These are phyloP conservation scores for Rhynchosporium graminicola DNA, from an alignment of 2,329 filamentous ascomycete species.

Conservation along the genomic window DNA sequence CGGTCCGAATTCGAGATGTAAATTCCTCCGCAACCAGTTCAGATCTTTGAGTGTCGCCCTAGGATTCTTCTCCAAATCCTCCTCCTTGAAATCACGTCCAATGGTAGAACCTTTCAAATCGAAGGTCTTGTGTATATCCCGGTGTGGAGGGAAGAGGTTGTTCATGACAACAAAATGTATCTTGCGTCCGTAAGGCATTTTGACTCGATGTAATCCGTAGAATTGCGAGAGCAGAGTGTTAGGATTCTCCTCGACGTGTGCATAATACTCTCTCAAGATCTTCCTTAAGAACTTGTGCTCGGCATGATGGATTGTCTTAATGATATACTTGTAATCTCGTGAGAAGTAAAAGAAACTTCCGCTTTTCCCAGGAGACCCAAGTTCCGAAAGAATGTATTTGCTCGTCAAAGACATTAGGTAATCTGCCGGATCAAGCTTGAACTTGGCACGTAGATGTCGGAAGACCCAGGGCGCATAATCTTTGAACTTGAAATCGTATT, in stretches of 20 bases:
- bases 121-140: conserved; percentile 96
- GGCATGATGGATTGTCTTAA: conserved; percentile 97
- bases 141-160: conserved; percentile 95
- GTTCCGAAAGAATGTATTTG: conserved; percentile 97
- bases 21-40: conserved; percentile 88
- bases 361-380: conserved; percentile 96
- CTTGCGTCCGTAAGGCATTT: conserved; percentile 97
- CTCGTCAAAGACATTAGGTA: conserved; percentile 97
- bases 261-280: conserved; percentile 88
- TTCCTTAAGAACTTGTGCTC: conserved; percentile 87
- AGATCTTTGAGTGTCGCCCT: conserved; percentile 93
- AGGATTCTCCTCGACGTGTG: conserved; percentile 88
- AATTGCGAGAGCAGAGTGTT: conserved; percentile 98
- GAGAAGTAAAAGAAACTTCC: conserved; percentile 99
- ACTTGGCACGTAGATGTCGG: conserved; percentile 82
- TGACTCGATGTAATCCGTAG: conserved; percentile 94
- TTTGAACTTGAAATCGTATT: conserved; percentile 99
- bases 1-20: conserved; percentile 84
- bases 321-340: conserved; percentile 99
- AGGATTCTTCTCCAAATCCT: conserved; percentile 84
- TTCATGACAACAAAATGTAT: conserved; percentile 99
- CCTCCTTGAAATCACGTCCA: conserved; percentile 87
- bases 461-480: conserved; percentile 99
- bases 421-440: conserved; percentile 92
- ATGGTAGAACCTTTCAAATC: conserved; percentile 96